Evolutionary conservation across 192 early-diverging fungal species (phyloP).

Genomic region (Piromyces finnis): DNA sequence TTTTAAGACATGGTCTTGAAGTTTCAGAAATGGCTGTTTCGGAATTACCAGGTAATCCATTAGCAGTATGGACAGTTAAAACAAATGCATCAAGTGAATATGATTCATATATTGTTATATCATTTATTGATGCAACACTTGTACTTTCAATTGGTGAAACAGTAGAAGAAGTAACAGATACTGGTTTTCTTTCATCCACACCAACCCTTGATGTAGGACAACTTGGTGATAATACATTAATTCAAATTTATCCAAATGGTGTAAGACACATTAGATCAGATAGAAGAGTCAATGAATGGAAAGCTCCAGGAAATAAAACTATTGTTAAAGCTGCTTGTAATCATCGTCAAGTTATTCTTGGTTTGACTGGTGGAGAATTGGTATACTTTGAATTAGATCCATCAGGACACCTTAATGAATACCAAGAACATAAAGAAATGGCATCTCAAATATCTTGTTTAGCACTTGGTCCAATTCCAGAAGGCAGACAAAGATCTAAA

Average conservation of each 20-base stretch:
- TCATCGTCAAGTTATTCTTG: constrained; percentile 59
- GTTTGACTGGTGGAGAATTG: constrained; percentile 62
- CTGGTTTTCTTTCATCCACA: constrained; percentile 65
- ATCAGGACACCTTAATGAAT: constrained; percentile 67
- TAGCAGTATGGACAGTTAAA: constrained; percentile 71
- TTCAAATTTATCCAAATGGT: constrained; percentile 80
- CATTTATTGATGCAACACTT: constrained; percentile 81
- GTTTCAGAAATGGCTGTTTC: constrained; percentile 79
- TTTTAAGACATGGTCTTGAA: constrained; percentile 82
- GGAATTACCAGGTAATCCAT: constrained; percentile 83
- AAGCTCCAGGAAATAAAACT: constrained; percentile 48
- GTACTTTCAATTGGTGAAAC: constrained; percentile 84
- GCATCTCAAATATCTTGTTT: constrained; percentile 50
- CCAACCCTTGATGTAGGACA: constrained; percentile 73
- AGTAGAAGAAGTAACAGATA: constrained; percentile 79
- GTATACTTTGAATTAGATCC: constrained; percentile 90
- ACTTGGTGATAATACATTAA: constrained; percentile 66
- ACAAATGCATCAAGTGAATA: constrained; percentile 21
- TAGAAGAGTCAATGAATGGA: constrained; percentile 86
- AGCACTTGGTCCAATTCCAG: constrained; percentile 60
- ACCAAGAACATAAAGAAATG: constrained; percentile 57
- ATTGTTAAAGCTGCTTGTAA: constrained; percentile 71
- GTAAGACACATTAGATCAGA: constrained; percentile 78
- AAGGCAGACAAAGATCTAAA: constrained; percentile 46
- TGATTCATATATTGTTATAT: constrained; percentile 80